These are phyloP conservation scores for Diaporthe destruens DNA, from an alignment of 2,329 filamentous ascomycete genomes.

Conservation along the genomic window DNA sequence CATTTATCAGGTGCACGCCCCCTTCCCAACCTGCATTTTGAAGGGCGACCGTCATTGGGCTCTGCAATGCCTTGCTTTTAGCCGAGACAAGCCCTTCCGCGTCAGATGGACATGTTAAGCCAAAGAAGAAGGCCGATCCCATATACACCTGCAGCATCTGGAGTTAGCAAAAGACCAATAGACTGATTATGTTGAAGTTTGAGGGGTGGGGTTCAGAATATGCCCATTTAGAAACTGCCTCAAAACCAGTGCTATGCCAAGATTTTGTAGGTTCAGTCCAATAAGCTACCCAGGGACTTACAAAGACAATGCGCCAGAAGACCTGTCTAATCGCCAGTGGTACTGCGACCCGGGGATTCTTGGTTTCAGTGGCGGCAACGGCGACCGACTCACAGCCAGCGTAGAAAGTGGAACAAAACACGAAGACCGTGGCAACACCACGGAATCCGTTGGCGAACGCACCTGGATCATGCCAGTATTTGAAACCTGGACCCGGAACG, in stretches of 20 bases:
- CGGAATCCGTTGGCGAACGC: constrained; percentile 78
- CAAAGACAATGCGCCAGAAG: constrained; percentile 72
- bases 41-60: constrained; percentile 80
- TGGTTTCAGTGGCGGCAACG: constrained; percentile 72
- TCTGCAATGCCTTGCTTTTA: constrained; percentile 73
- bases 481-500: constrained; percentile 73
- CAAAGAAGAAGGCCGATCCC: constrained; percentile 80
- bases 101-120: constrained; percentile 79
- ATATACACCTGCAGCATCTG: constrained; percentile 59
- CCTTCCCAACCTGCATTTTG: constrained; percentile 80
- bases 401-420: constrained; percentile 78
- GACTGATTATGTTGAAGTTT: too few relatives aligned
- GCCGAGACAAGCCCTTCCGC: constrained; percentile 73
- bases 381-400: constrained; percentile 75
- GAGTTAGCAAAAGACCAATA: too few relatives aligned
- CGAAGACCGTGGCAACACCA: constrained; percentile 74
- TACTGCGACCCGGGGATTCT: constrained; percentile 68
- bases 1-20: constrained; percentile 82
- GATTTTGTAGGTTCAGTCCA: too few relatives aligned
- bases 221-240: too few relatives aligned
- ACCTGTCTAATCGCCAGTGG: constrained; percentile 71
- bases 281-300: constrained; percentile 45
- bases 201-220: too few relatives aligned
- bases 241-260: too few relatives aligned
- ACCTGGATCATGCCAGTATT: constrained; percentile 79